These are phyloP conservation scores for Trichoderma sp. DNA, from an alignment of 2,329 filamentous ascomycete genomes.

Conservation along the genomic window DNA sequence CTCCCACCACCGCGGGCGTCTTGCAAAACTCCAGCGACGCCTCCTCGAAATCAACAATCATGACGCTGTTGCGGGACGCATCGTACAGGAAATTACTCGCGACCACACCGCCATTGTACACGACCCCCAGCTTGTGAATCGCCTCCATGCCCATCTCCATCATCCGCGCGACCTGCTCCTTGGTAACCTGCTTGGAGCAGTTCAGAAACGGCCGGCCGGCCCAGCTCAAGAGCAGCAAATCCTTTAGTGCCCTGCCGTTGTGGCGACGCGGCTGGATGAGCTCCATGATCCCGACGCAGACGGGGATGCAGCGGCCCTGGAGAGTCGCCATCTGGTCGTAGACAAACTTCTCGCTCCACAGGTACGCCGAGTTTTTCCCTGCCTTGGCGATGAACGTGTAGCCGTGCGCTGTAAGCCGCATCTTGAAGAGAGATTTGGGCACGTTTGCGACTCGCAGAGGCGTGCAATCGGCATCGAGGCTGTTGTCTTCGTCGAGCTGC, in stretches of 20 bases:
- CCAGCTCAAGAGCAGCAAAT: constrained; percentile 7
- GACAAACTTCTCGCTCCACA: constrained; percentile 1
- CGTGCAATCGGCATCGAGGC: background rate
- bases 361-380: background rate
- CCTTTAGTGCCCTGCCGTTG: background rate
- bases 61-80: background rate
- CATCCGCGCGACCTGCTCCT: background rate
- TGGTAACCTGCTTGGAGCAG: background rate
- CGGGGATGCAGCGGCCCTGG: background rate
- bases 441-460: background rate
- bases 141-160: background rate
- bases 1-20: background rate
- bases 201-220: background rate
- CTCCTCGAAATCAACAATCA: constrained; percentile 1
- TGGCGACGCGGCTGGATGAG: background rate
- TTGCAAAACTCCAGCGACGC: background rate
- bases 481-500: background rate
- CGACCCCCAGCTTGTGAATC: background rate
- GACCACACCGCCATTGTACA: background rate
- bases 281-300: background rate
- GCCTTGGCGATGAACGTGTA: constrained; percentile 9
- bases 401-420: background rate
- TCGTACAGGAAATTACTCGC: background rate
- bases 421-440: background rate
- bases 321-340: background rate